Base-by-base conservation (phyloP, 306 rosid species). In the Castanopsis chinensis region DNA sequence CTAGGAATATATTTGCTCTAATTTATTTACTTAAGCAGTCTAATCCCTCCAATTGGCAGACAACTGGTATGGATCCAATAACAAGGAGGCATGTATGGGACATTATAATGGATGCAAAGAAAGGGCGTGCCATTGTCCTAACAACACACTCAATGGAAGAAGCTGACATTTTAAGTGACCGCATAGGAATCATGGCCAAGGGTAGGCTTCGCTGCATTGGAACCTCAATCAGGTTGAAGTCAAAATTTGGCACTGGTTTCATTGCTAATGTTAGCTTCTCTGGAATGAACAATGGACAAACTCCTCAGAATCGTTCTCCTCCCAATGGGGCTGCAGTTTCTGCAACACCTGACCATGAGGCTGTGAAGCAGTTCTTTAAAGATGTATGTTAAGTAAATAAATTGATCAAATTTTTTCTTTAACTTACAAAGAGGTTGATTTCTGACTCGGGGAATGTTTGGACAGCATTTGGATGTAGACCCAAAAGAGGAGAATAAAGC, bases 61-160 rank as follows among this genome's bases (percentile, higher is more conserved):
- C 99, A 75, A 91, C 99, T 41, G 97, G 99, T 68, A 91, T 89
- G 93, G 99, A 92, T 90, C 97, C 99, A 71, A 89, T 94, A 85
- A 87, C 99, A 73, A 92, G 99, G 80, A 88, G 99, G 82, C 93
- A 91, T 79, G 95, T 92, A 28, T 94, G 99, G 97, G 94, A 92
- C 88, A 90, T 94, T 59, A 90, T 94, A 33, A 92, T 90, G 76
- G 84, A 83, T 73, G 97, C 99, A 27, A 94, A 94, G 84, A 90
- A 32, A 80, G 97, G 97, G 35, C 93, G 97, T 1, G 92, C 95
- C 25, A 87, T 94, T 80, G 81, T 94, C 79, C 91, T 92, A 51
- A 94, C 97, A 64, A 94, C 99, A 43, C 97, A 94, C 80, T 94
- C 97, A 54, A 94, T 94, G 99, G 99, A 94, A 87, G 99, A 94